phyloP scores from a whole-genome alignment of 2,329 filamentous ascomycete species.

The Verticillium isaacii region DNA sequence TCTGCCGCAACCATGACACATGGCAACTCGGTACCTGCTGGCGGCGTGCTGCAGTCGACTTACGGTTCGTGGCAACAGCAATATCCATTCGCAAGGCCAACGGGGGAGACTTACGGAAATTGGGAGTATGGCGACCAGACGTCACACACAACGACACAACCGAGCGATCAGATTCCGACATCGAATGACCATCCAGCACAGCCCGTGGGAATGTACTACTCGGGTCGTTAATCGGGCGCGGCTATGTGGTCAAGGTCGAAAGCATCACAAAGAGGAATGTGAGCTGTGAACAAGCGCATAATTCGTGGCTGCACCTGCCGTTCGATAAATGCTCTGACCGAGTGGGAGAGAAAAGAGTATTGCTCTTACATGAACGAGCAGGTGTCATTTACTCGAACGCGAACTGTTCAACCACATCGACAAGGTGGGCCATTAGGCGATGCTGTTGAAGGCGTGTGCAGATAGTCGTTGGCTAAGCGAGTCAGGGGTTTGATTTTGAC shows the following conservation, averaged over 20 bases:
- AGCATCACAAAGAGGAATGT: too few relatives aligned
- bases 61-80: constrained; percentile 41
- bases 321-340: too few relatives aligned
- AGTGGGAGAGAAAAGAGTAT: too few relatives aligned
- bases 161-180: constrained; percentile 17
- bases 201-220: constrained; percentile 25
- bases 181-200: constrained; percentile 19
- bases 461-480: not conserved
- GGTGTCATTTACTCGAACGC: not conserved
- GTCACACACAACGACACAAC: not conserved
- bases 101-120: constrained; percentile 20
- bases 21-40: constrained; percentile 22
- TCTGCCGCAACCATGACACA: constrained; percentile 27
- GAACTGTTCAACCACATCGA: not conserved
- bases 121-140: constrained; percentile 27
- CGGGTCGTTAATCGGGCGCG: constrained; percentile 15
- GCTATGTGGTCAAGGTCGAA: too few relatives aligned
- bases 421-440: not conserved
- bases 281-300: too few relatives aligned
- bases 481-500: not conserved
- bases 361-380: too few relatives aligned
- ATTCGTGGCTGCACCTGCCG: not conserved
- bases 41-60: constrained; percentile 23
- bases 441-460: not conserved
- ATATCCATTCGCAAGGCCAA: constrained; percentile 32